Evolutionary conservation across 73 alveolate genomes (phyloP).

Genomic region (Uronychia setigera): DNA sequence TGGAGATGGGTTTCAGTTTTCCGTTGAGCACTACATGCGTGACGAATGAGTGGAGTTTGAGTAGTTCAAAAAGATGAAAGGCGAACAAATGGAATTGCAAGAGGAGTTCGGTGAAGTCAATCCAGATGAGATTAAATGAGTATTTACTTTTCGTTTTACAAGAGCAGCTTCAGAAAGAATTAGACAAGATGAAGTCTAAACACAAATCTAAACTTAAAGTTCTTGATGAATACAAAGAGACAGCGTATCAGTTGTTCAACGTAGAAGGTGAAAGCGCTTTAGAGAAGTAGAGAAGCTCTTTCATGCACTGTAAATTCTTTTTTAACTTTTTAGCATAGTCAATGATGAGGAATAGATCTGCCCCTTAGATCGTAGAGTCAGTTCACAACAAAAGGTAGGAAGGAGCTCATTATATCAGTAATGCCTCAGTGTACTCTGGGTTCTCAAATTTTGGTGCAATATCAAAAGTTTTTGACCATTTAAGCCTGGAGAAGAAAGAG

Average conservation of each 20-base stretch:
- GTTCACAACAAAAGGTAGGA: neutral
- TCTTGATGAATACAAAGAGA: neutral
- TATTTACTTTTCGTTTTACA: too few relatives aligned
- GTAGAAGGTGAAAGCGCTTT: neutral
- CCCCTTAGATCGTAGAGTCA: neutral
- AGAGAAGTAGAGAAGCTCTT: neutral
- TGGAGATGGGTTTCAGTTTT: too few relatives aligned
- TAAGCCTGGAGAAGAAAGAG: neutral
- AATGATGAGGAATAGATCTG: neutral
- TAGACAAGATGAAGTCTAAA: neutral
- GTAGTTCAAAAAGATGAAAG: too few relatives aligned
- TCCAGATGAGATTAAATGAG: too few relatives aligned
- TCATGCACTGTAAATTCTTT: neutral
- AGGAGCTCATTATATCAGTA: neutral
- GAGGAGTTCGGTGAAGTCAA: too few relatives aligned
- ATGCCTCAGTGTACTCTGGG: conserved; percentile 3
- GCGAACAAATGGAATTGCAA: too few relatives aligned
- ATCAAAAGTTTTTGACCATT: neutral
- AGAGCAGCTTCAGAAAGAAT: neutral
- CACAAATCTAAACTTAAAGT: neutral
- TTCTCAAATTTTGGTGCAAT: neutral
- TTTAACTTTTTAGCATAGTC: neutral
- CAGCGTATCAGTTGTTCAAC: neutral
- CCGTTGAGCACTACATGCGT: too few relatives aligned
- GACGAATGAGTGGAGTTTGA: too few relatives aligned